Conservation (phyloP, 306 rosid species). For the Malus sylvestris region DNA sequence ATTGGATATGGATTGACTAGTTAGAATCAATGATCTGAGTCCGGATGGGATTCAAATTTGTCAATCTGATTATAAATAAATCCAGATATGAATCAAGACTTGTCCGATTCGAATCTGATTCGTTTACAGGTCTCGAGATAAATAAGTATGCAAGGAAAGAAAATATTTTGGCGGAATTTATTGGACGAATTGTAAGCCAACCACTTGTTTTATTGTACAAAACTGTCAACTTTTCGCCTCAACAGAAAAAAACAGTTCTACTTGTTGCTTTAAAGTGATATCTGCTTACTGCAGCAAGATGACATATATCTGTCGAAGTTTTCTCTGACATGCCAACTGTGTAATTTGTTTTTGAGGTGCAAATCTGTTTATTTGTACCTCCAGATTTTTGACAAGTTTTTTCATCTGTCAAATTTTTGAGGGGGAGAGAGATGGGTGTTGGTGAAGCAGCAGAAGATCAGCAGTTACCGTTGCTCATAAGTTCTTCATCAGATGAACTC, state of each 20-base stretch:
- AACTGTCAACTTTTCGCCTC: not conserved
- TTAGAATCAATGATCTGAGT: too few species aligned
- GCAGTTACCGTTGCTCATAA: constrained; percentile 11
- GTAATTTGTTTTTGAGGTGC: not conserved
- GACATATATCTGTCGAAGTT: not conserved
- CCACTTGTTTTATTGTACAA: not conserved
- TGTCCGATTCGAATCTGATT: too few species aligned
- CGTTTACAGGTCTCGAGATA: too few species aligned
- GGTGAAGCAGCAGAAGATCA: not conserved
- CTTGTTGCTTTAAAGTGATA: not conserved
- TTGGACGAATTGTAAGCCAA: not conserved
- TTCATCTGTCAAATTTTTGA: not conserved
- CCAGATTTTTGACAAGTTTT: not conserved
- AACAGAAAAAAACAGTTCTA: not conserved
- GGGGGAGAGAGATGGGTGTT: constrained; percentile 10
- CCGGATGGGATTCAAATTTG: too few species aligned
- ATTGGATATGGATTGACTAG: too few species aligned
- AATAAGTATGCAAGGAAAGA: not conserved
- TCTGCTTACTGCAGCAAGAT: not conserved
- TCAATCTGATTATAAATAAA: too few species aligned
- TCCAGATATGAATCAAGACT: too few species aligned
- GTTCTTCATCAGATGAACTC: constrained; percentile 1
- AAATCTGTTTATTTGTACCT: not conserved
- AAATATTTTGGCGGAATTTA: not conserved
- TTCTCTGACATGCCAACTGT: not conserved